These are phyloP conservation scores for Datura wrightii DNA, from an alignment of 257 asterid species.

Conservation along the genomic window DNA sequence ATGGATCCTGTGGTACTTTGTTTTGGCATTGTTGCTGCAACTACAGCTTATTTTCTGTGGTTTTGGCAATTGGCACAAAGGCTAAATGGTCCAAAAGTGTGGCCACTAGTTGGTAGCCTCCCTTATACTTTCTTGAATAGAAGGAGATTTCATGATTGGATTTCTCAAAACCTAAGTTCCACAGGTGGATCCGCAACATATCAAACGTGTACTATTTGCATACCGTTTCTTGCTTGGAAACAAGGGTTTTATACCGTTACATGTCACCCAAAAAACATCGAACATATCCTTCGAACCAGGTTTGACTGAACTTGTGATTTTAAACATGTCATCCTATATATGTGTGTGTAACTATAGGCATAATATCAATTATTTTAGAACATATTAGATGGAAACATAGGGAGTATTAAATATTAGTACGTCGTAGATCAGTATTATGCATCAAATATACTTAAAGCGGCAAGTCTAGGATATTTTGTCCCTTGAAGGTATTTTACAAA, in stretches of 20 bases:
- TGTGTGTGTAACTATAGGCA: background rate
- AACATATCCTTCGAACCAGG: slow-evolving; percentile 79
- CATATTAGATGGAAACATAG: background rate
- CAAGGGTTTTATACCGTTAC: slow-evolving; percentile 86
- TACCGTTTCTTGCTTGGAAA: slow-evolving; percentile 66
- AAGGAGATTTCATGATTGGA: slow-evolving; percentile 78
- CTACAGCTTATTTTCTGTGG: slow-evolving; percentile 68
- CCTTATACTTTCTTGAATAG: slow-evolving; percentile 69
- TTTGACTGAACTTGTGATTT: slow-evolving; percentile 33
- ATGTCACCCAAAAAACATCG: slow-evolving; percentile 79
- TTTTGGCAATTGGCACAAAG: slow-evolving; percentile 62
- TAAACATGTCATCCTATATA: background rate
- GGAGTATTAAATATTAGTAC: background rate
- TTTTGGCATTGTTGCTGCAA: slow-evolving; percentile 41
- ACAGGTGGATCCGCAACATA: slow-evolving; percentile 68
- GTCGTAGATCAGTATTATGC: background rate
- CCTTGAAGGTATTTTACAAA: background rate
- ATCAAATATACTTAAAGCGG: background rate
- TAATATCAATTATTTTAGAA: background rate
- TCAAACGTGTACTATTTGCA: slow-evolving; percentile 70
- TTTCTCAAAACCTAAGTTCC: slow-evolving; percentile 65
- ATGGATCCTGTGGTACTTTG: slow-evolving; percentile 53
- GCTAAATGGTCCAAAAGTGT: slow-evolving; percentile 69
- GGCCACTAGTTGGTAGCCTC: slow-evolving; percentile 81
- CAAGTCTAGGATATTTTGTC: background rate